Base-by-base conservation (phyloP, 2,329 filamentous ascomycete genomes). In the Nothopassalora personata region DNA sequence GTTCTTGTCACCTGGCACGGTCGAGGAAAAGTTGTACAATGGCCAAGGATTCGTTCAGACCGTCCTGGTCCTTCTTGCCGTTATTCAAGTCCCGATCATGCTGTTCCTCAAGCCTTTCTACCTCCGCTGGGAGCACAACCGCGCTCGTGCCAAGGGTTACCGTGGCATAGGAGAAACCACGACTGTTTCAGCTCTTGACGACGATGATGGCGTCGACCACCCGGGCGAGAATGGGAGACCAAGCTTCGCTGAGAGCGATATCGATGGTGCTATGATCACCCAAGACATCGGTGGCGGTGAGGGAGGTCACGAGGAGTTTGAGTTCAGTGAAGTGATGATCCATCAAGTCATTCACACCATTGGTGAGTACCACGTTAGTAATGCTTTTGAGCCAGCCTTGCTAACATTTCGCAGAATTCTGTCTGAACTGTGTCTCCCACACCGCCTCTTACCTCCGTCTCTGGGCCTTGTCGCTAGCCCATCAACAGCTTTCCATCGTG, bases 301-400 rank as follows among this genome's bases (percentile, higher is more conserved):
- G 54, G 90, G 90, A 52, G 92, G 92, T 67, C 90, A 97, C 68
- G 92, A 94, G 70, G 94, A 99, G 72, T 99, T 99, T 74, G 94
- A 99, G 69, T 99, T 99, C 74, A 85, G 88, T 60, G 94, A 99
- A 75, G 84, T 91, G 64, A 97, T 99, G 91, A 99, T 99, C 72
- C 94, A 99, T 77, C 94, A 99, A 76, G 86, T 97, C 73, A 99
- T 99, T 71, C 95, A 97, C 79, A 97, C 93, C 18, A 97, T 97
- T 71, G 91, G 90, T 93, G 86, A 76, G 87, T 77, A 39, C 36
- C 30, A 19, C 43, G 13, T 15, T 15, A 53, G 31, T 5, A 11
- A 18, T 48, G 11, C 49, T 49, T 27, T 43, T 18, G 36, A 52
- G 19, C 15, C 27, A 8, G 9, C 31, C n/a, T 36, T 57, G 27